A percentile compares a stretch with the other conserved stretches of the same genome.
Conservation (phyloP, 305 asterid genomes). For the Fraxinus paxiana region DNA sequence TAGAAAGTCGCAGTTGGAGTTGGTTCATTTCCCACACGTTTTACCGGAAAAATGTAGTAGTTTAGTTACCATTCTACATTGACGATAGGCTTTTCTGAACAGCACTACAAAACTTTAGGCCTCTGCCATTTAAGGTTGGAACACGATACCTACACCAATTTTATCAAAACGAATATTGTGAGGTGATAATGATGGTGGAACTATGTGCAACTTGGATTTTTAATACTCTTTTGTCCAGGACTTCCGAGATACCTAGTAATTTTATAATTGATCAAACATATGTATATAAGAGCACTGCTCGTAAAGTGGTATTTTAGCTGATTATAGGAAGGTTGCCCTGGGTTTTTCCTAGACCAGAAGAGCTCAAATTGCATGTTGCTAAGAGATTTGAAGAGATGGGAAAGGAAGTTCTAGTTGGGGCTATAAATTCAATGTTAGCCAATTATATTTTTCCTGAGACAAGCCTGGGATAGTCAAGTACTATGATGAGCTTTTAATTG, state of each 20-base stretch:
- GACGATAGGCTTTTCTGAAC: conserved; percentile 43
- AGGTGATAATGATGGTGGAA: conserved; percentile 56
- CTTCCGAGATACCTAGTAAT: conserved; percentile 54
- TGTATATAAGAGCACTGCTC: conserved; percentile 48
- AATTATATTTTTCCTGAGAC: background rate
- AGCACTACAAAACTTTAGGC: conserved; percentile 50
- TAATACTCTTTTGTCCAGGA: conserved; percentile 48
- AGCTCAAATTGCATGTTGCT: conserved; percentile 39
- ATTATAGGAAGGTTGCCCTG: conserved; percentile 27
- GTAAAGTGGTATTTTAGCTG: conserved; percentile 45
- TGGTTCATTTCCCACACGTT: conserved; percentile 49
- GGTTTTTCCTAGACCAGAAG: conserved; percentile 45
- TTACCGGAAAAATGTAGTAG: background rate
- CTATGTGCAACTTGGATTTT: conserved; percentile 48
- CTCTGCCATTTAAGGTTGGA: conserved; percentile 40
- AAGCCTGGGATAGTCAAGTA: background rate
- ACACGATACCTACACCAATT: conserved; percentile 36
- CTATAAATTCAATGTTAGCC: conserved; percentile 43
- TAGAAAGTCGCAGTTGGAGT: conserved; percentile 30
- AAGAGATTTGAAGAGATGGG: conserved; percentile 46
- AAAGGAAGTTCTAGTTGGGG: conserved; percentile 41
- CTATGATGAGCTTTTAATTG: background rate
- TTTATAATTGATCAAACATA: conserved; percentile 59
- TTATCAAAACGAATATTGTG: conserved; percentile 41
- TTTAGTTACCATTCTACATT: conserved; percentile 38